These are phyloP conservation scores for Solanum aculeatissimum DNA, from an alignment of 305 asterid species.

Conservation along the genomic window DNA sequence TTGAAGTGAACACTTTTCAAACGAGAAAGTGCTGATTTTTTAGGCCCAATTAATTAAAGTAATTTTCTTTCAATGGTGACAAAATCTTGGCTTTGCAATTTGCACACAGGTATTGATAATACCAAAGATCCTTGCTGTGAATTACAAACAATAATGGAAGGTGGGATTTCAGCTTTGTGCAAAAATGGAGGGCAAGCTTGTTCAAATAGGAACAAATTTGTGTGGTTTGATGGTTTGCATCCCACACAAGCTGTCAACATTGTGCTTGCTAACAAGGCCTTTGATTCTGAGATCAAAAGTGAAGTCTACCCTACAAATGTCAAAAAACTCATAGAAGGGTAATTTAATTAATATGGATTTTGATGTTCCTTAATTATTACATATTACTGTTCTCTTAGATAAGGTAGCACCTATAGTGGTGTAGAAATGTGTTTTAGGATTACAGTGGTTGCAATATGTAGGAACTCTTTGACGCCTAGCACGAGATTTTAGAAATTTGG, in stretches of 20 bases:
- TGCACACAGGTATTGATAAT: conserved; percentile 27
- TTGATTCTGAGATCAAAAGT: conserved; percentile 12
- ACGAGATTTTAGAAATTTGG: background rate
- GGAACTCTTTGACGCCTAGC: background rate
- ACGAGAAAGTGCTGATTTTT: too few relatives aligned
- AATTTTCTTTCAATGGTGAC: too few relatives aligned
- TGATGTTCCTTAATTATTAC: too few relatives aligned
- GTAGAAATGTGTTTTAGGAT: background rate
- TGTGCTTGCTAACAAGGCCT: conserved; percentile 49
- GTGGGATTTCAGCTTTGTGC: conserved; percentile 48
- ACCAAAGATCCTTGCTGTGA: conserved; percentile 42
- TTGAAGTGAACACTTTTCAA: too few relatives aligned
- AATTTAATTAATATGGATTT: background rate
- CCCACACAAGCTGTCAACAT: conserved; percentile 64
- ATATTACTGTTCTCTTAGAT: background rate
- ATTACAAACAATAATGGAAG: conserved; percentile 22
- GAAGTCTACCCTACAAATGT: conserved; percentile 63
- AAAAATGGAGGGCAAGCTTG: conserved; percentile 44
- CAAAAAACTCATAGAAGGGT: conserved; percentile 18
- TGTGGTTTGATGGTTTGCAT: conserved; percentile 67
- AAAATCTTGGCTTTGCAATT: too few relatives aligned
- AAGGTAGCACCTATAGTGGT: background rate
- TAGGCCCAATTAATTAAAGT: too few relatives aligned
- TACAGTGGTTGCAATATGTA: background rate
- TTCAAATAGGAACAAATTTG: conserved; percentile 25